A percentile compares a stretch with the other conserved stretches of the same genome.
Evolutionary conservation across 768 basidiomycete genomes (phyloP).

Genomic region (Lactarius trivialis): DNA sequence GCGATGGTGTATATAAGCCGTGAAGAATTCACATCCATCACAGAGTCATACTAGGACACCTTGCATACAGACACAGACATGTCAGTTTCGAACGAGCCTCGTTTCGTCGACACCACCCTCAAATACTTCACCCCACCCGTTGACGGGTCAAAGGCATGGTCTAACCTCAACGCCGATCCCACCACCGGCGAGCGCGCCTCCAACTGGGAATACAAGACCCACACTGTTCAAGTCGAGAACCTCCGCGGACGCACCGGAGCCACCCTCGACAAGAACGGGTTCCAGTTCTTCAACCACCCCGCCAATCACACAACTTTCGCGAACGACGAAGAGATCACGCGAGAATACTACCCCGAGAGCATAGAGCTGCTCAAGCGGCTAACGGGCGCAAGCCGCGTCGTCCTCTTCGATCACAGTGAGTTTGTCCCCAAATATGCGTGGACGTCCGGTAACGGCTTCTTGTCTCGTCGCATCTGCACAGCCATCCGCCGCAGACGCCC

Average conservation of each 20-base stretch:
- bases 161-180: conserved; percentile 26
- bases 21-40: neutral
- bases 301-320: conserved; percentile 43
- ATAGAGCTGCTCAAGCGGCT: conserved; percentile 49
- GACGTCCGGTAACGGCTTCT: neutral
- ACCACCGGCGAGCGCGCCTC: conserved; percentile 28
- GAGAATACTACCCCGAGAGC: conserved; percentile 57
- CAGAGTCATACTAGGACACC: neutral
- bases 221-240: conserved; percentile 42
- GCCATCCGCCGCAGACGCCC: conserved; percentile 40
- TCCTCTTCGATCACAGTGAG: conserved; percentile 64
- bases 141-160: conserved; percentile 29
- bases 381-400: conserved; percentile 53
- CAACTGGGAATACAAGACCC: conserved; percentile 34
- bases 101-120: conserved; percentile 17
- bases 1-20: neutral
- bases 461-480: conserved; percentile 21
- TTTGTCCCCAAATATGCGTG: neutral
- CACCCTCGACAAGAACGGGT: conserved; percentile 46
- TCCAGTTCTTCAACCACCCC: conserved; percentile 37
- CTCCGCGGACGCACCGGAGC: conserved; percentile 42
- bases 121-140: conserved; percentile 25
- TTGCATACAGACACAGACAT: neutral
- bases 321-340: conserved; percentile 45
- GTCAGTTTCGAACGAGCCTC: conserved; percentile 8